Conservation (phyloP, 345 rosid genomes). For the Euphorbia lathyris region DNA sequence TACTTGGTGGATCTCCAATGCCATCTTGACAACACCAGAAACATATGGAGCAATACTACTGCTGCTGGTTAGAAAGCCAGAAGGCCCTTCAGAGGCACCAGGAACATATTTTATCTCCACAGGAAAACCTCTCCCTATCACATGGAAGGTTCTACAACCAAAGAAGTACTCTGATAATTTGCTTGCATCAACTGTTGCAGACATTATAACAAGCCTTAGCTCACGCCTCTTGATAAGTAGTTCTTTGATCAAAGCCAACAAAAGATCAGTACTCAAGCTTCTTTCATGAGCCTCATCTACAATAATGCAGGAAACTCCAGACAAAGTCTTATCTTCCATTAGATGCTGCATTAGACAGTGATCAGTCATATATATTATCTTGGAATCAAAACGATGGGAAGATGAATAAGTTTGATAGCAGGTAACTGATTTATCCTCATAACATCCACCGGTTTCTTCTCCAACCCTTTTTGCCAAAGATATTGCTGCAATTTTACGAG, state of each 20-base stretch:
- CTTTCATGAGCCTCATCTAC: slow-evolving; percentile 97
- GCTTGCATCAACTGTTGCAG: slow-evolving; percentile 85
- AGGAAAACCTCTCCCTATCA: slow-evolving; percentile 72
- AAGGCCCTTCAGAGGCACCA: slow-evolving; percentile 31
- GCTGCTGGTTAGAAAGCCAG: slow-evolving; percentile 19
- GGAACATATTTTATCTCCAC: slow-evolving; percentile 70
- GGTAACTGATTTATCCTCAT: slow-evolving; percentile 42
- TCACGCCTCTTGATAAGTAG: slow-evolving; percentile 53
- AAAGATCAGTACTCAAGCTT: slow-evolving; percentile 89
- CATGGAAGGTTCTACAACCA: slow-evolving; percentile 52
- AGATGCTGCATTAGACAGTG: slow-evolving; percentile 75
- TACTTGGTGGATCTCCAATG: slow-evolving; percentile 47
- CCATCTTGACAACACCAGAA: slow-evolving; percentile 56
- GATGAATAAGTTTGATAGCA: slow-evolving; percentile 62
- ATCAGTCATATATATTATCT: slow-evolving; percentile 75
- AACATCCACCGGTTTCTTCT: slow-evolving; percentile 75
- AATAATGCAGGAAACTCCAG: slow-evolving; percentile 74
- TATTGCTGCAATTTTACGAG: slow-evolving; percentile 81
- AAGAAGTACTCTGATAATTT: slow-evolving; percentile 77
- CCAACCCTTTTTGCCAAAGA: slow-evolving; percentile 69
- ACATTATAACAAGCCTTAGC: slow-evolving; percentile 83
- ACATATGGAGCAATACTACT: slow-evolving; percentile 56
- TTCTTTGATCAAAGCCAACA: slow-evolving; percentile 65
- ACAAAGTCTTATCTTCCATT: slow-evolving; percentile 59
- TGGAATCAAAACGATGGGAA: slow-evolving; percentile 49